Base-by-base conservation (phyloP, 2,329 filamentous ascomycete species). In the Paecilomyces variotii region DNA sequence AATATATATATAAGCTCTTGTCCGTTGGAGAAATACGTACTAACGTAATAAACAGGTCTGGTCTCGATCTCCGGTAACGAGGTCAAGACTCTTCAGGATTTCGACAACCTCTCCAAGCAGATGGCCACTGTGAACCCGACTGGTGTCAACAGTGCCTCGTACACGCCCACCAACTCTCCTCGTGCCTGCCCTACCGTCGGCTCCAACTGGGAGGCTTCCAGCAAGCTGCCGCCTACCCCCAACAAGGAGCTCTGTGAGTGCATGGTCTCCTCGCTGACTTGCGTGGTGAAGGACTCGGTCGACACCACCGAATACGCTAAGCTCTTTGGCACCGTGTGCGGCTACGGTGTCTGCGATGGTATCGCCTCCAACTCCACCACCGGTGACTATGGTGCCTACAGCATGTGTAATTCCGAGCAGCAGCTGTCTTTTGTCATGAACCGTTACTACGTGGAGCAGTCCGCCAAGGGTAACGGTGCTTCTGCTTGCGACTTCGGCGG, bases 221-320 rank as follows among this genome's bases (percentile, higher is more conserved):
- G 81, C 51, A 79, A 78, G 59, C 89, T 99, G 34, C 94, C 94
- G 30, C 93, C 92, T 9, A 84, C 84, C 9, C 91, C 92, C 63
- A 90, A 97, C 78, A 70, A 84, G 53, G 70, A 84, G 52, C 86
- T 96, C 53, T 99, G 94, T 82, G 75, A 80, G 59, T 99, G 94
- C 84, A 96, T 96, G 90, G 82, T 84, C 73, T 79, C 84, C 63
- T 85, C 85, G 51, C 79, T 96, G 59, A 78, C 79, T 59, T 99
- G 94, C 78, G 82, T 83, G 28, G 85, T 91, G 61, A 79, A 82
- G 53, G 74, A 80, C 53, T 74, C 76, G 65, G 77, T 91, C 27
- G 77, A 82, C 63, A 72, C 78, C 55, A 79, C 86, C 56, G 77
- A 84, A 58, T 88, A 85, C 68, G 84, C 82, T 54, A 77, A 81